Conservation (phyloP, 2,329 filamentous ascomycete species). For the Teratosphaeria nubilosa region DNA sequence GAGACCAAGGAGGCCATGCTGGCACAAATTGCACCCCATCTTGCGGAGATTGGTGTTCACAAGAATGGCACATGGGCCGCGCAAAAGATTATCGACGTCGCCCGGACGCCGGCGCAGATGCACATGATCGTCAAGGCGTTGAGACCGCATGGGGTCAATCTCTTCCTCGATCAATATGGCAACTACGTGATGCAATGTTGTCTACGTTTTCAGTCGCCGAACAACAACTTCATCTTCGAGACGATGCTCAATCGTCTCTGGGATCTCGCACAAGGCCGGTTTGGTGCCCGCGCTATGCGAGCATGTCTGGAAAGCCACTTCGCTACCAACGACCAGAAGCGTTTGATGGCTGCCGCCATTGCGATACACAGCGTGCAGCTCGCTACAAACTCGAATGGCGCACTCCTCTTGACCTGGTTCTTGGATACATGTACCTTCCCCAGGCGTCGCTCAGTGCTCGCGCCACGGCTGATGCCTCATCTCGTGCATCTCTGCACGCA, state of each 20-base stretch:
- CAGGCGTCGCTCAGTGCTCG: constrained; percentile 77
- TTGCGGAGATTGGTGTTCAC: constrained; percentile 94
- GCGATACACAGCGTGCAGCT: constrained; percentile 94
- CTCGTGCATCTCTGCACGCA: constrained; percentile 94
- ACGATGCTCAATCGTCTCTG: constrained; percentile 90
- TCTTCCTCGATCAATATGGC: constrained; percentile 95
- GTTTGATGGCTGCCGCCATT: constrained; percentile 87
- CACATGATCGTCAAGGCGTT: constrained; percentile 72
- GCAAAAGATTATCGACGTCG: constrained; percentile 97
- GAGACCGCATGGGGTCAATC: constrained; percentile 73
- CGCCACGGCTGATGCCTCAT: constrained; percentile 83
- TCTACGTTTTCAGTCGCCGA: constrained; percentile 77
- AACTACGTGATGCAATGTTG: constrained; percentile 98
- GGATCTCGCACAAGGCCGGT: constrained; percentile 86
- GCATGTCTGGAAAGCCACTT: constrained; percentile 95
- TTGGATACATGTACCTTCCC: constrained; percentile 96
- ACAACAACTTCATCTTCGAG: constrained; percentile 96
- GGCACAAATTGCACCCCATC: constrained; percentile 72
- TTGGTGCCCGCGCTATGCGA: constrained; percentile 90
- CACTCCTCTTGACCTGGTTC: constrained; percentile 91
- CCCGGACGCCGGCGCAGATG: constrained; percentile 77
- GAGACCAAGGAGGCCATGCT: constrained; percentile 86
- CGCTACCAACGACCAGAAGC: constrained; percentile 86
- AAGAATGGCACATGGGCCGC: constrained; percentile 99
- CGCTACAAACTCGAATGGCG: constrained; percentile 91